Evolutionary conservation across 2,329 filamentous ascomycete genomes (phyloP).

Genomic region (Colletotrichum magnum): DNA sequence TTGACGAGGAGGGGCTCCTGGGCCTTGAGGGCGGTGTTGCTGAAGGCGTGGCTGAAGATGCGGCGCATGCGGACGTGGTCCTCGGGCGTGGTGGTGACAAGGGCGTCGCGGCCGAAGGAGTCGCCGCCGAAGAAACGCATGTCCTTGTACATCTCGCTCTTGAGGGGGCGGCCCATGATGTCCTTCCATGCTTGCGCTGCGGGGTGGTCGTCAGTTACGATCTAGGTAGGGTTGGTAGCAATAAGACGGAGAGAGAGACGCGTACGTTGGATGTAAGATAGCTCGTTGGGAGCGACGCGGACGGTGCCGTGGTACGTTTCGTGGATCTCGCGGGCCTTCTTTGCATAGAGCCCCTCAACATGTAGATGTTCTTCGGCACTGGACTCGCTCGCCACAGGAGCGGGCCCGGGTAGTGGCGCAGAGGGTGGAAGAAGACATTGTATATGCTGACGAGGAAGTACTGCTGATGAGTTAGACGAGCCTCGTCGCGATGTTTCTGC

Average conservation of each 20-base stretch:
- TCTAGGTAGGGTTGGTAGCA: no score
- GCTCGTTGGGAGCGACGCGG: constrained; percentile 55
- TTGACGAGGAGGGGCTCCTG: constrained; percentile 49
- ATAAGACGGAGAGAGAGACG: background rate
- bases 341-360: constrained; percentile 24
- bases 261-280: constrained; percentile 51
- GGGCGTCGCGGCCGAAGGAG: constrained; percentile 32
- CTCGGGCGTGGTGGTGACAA: constrained; percentile 42
- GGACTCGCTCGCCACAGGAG: constrained; percentile 28
- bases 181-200: constrained; percentile 41
- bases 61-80: constrained; percentile 38
- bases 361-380: constrained; percentile 27
- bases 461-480: constrained; percentile 1
- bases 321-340: constrained; percentile 40
- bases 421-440: constrained; percentile 53
- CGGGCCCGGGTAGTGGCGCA: constrained; percentile 50
- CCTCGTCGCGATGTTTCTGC: rapidly evolving
- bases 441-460: constrained; percentile 43
- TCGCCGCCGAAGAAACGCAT: constrained; percentile 38
- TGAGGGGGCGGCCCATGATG: constrained; percentile 34
- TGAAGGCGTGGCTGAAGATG: constrained; percentile 44
- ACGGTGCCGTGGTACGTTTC: constrained; percentile 51
- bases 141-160: constrained; percentile 34
- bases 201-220: background rate
- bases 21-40: constrained; percentile 43